These are phyloP conservation scores for Neoarthrinium moseri DNA, from an alignment of 2,329 filamentous ascomycete species.

Conservation along the genomic window DNA sequence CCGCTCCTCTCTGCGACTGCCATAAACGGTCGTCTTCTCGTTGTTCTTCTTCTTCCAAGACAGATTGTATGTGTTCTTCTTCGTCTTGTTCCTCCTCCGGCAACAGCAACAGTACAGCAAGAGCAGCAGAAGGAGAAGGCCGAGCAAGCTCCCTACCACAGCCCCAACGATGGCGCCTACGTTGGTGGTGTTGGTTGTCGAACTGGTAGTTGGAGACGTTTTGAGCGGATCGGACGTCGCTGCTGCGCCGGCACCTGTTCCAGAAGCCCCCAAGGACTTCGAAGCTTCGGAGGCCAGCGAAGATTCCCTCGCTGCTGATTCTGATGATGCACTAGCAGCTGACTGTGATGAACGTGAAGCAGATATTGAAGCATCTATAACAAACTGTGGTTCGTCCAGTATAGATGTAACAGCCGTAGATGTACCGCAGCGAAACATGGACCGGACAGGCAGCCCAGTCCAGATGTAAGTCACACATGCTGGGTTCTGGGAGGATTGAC, in stretches of 20 bases:
- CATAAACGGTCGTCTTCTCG: slow-evolving; percentile 1
- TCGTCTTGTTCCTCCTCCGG: slow-evolving; percentile 3
- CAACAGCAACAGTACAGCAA: not conserved
- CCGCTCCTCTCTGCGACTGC: not conserved
- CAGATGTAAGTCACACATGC: slow-evolving; percentile 37
- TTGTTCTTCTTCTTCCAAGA: slow-evolving; percentile 2
- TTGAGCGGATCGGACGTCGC: not conserved
- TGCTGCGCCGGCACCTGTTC: not conserved
- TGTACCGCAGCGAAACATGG: slow-evolving; percentile 35
- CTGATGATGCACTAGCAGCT: not conserved
- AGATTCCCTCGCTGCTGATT: slow-evolving; percentile 6
- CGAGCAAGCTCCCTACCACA: not conserved
- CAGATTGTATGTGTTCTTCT: slow-evolving; percentile 1
- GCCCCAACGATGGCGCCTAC: not conserved
- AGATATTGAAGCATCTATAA: slow-evolving; percentile 28
- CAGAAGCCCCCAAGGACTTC: too few species aligned
- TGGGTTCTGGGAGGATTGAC: slow-evolving; percentile 14
- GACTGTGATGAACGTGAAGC: slow-evolving; percentile 11
- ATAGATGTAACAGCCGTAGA: slow-evolving; percentile 27
- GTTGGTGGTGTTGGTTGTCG: not conserved
- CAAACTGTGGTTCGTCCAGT: slow-evolving; percentile 31
- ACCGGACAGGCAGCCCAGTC: slow-evolving; percentile 29
- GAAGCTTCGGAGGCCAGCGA: slow-evolving; percentile 1
- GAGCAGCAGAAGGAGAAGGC: not conserved
- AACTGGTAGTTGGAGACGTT: not conserved